These are phyloP conservation scores for Wallacemonas sp. DNA, from an alignment of 208 protist genomes.

Conservation along the genomic window DNA sequence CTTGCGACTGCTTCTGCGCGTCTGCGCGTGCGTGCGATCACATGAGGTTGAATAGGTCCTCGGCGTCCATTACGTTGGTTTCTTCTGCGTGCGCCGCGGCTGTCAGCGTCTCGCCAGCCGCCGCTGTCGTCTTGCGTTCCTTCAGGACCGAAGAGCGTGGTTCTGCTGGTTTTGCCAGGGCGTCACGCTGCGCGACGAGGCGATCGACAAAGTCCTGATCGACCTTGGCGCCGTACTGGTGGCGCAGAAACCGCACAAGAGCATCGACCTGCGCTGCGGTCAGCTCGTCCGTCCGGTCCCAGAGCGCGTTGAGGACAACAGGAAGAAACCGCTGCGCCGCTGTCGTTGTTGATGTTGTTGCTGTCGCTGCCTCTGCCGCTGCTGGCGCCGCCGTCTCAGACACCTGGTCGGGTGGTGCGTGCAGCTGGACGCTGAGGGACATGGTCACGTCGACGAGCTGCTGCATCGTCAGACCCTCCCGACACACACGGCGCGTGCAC, in stretches of 20 bases:
- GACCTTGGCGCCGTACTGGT: constrained; percentile 53
- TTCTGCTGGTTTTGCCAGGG: constrained; percentile 8
- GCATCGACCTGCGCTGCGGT: constrained; percentile 43
- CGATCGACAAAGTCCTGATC: constrained; percentile 76
- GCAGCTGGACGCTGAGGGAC: constrained; percentile 51
- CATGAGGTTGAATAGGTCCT: no score
- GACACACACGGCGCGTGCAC: constrained; percentile 42
- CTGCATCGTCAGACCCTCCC: constrained; percentile 25
- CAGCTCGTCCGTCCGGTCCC: constrained; percentile 72
- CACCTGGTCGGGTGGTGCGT: not conserved
- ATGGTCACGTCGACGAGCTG: constrained; percentile 55
- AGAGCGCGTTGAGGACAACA: constrained; percentile 65
- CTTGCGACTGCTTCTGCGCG: no score
- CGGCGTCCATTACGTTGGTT: no score
- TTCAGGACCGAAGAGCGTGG: no score
- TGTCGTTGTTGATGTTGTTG: not conserved
- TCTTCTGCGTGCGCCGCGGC: no score
- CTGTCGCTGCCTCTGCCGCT: not conserved
- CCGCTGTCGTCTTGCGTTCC: no score
- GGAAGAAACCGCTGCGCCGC: constrained; percentile 9
- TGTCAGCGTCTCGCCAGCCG: no score
- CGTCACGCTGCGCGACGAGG: constrained; percentile 41
- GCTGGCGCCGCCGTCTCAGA: not conserved
- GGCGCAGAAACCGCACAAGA: constrained; percentile 55
- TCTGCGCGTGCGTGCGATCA: no score